phyloP scores from a whole-genome alignment of 495 filamentous ascomycete species.

The Aspergillus biplanus region DNA sequence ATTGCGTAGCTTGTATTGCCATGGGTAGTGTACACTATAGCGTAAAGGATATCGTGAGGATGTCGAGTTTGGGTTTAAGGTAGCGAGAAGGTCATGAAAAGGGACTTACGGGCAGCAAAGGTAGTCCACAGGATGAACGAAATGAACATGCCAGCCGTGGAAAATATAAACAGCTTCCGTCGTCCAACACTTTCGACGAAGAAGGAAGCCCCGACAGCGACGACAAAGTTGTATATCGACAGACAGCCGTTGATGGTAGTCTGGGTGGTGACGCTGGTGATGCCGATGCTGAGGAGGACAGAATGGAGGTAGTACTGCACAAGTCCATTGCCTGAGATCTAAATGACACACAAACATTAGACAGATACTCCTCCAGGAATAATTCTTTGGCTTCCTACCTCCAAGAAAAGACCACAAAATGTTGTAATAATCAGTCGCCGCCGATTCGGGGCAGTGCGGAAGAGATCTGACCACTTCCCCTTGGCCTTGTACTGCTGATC shows the following conservation, averaged over 20 bases:
- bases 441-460: not conserved
- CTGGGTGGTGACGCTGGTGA: constrained; percentile 2
- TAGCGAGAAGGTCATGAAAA: too few relatives aligned
- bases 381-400: not conserved
- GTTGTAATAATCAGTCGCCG: constrained; percentile 11
- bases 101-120: constrained; percentile 11
- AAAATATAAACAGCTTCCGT: constrained; percentile 6
- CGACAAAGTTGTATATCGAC: constrained; percentile 1
- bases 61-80: too few relatives aligned
- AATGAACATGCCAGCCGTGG: constrained; percentile 6
- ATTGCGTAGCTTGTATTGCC: constrained; percentile 4
- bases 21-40: constrained; percentile 8
- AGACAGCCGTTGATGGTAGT: constrained; percentile 10
- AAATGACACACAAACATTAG: not conserved
- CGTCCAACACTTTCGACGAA: constrained; percentile 1
- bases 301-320: constrained; percentile 8
- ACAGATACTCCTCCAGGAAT: not conserved
- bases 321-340: constrained; percentile 6
- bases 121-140: constrained; percentile 11
- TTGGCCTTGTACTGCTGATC: constrained; percentile 8
- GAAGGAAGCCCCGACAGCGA: not conserved
- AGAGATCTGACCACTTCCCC: constrained; percentile 5
- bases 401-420: constrained; percentile 11
- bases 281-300: constrained; percentile 4
- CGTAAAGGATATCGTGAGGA: not conserved